Percentiles rank a stretch among this genome's conserved stretches.
These are phyloP conservation scores for Imleria badia DNA, from an alignment of 768 basidiomycete genomes.

Conservation along the genomic window DNA sequence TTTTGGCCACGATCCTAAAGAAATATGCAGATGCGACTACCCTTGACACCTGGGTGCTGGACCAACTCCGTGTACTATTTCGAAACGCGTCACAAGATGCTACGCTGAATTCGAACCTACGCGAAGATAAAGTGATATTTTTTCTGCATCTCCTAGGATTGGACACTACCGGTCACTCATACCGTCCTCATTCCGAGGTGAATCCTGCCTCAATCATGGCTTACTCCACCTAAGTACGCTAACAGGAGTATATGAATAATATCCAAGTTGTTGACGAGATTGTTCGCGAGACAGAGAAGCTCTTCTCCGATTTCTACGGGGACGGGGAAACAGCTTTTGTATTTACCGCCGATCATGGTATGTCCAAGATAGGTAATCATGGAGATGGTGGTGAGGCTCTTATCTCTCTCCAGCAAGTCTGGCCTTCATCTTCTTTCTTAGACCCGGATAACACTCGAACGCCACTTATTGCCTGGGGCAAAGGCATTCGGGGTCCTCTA, in stretches of 20 bases:
- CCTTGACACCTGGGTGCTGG: conserved; percentile 77
- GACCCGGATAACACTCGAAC: conserved; percentile 89
- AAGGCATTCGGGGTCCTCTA: conserved; percentile 70
- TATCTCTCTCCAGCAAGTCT: not conserved
- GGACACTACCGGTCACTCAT: conserved; percentile 86
- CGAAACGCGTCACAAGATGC: conserved; percentile 59
- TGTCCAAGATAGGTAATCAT: conserved; percentile 86
- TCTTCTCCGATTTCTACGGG: conserved; percentile 62
- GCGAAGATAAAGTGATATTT: conserved; percentile 63
- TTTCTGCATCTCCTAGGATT: conserved; percentile 83
- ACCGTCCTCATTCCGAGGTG: conserved; percentile 78
- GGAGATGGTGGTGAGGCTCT: conserved; percentile 74
- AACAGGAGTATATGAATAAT: conserved; percentile 82
- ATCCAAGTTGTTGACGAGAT: conserved; percentile 77
- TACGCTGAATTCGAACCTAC: conserved; percentile 50
- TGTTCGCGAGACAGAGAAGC: conserved; percentile 60
- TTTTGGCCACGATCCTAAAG: not conserved
- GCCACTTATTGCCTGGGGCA: conserved; percentile 81
- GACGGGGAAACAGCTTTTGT: conserved; percentile 72
- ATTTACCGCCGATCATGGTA: conserved; percentile 89
- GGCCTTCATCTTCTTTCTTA: conserved; percentile 28
- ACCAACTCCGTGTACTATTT: conserved; percentile 62
- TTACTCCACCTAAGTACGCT: not conserved
- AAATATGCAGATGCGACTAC: conserved; percentile 61
- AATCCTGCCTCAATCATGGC: not conserved